phyloP scores from a whole-genome alignment of 2,329 filamentous ascomycete species.

The Aspergillus quadrilineatus region DNA sequence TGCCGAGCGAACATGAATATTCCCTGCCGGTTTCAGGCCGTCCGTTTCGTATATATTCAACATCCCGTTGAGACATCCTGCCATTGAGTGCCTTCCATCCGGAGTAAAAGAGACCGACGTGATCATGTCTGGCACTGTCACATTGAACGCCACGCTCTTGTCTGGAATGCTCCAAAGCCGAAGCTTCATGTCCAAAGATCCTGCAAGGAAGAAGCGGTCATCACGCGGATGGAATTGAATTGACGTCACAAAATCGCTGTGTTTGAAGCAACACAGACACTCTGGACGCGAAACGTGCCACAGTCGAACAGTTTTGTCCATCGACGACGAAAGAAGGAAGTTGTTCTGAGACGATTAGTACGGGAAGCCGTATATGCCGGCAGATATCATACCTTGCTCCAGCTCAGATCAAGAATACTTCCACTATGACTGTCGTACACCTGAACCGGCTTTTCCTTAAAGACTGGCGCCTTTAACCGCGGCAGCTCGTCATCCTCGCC shows the following conservation, averaged over 20 bases:
- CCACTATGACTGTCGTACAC: slow-evolving; percentile 82
- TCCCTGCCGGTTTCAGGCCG: slow-evolving; percentile 75
- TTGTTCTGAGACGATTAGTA: slow-evolving; percentile 63
- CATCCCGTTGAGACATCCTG: slow-evolving; percentile 79
- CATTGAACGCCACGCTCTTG: slow-evolving; percentile 83
- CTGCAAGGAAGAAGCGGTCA: slow-evolving; percentile 94
- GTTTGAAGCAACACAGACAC: slow-evolving; percentile 89
- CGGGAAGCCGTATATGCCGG: neutral
- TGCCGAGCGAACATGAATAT: slow-evolving; percentile 90
- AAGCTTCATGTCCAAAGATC: slow-evolving; percentile 83
- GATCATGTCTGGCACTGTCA: slow-evolving; percentile 77
- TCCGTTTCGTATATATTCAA: slow-evolving; percentile 94
- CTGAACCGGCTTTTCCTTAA: slow-evolving; percentile 71
- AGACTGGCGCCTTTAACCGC: slow-evolving; percentile 84
- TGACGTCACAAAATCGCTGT: slow-evolving; percentile 91
- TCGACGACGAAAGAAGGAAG: slow-evolving; percentile 90
- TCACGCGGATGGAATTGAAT: slow-evolving; percentile 93
- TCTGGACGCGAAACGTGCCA: slow-evolving; percentile 88
- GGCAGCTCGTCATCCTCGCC: slow-evolving; percentile 57
- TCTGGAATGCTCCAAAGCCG: slow-evolving; percentile 96
- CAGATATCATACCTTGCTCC: slow-evolving; percentile 71
- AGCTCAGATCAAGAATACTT: slow-evolving; percentile 86
- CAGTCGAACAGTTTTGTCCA: slow-evolving; percentile 94
- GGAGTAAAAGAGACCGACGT: slow-evolving; percentile 93
- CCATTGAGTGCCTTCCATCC: slow-evolving; percentile 85